Evolutionary conservation across 2,329 filamentous ascomycete genomes (phyloP).

Genomic region (Ophiostoma angusticollis): DNA sequence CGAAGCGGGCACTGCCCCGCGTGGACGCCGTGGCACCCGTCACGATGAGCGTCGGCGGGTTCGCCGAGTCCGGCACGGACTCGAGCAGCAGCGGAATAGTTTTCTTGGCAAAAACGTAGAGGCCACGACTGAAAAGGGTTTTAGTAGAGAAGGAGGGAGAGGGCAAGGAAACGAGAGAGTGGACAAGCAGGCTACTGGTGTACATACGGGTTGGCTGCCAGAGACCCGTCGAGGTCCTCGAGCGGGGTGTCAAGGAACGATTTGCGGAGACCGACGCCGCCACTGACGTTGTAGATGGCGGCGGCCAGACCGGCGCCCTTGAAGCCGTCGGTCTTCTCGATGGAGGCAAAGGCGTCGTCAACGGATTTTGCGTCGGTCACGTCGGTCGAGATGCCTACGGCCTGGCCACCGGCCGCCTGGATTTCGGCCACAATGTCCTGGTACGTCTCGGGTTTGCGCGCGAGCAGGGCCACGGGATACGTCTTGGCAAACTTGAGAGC

Average conservation of each 20-base stretch:
- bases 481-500: constrained; percentile 47
- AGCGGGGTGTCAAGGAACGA: constrained; percentile 44
- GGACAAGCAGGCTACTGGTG: too few species aligned
- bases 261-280: constrained; percentile 34
- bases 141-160: background rate
- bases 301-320: constrained; percentile 43
- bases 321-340: constrained; percentile 39
- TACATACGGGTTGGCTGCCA: constrained; percentile 38
- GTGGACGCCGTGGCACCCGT: constrained; percentile 76
- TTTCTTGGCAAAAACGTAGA: constrained; percentile 63
- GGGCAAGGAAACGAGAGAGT: background rate
- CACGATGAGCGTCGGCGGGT: constrained; percentile 71
- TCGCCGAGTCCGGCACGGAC: constrained; percentile 36
- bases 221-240: constrained; percentile 35
- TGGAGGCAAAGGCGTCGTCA: constrained; percentile 46
- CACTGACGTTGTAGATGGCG: constrained; percentile 58
- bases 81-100: constrained; percentile 58
- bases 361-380: constrained; percentile 40
- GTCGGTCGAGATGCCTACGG: constrained; percentile 58
- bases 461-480: constrained; percentile 65
- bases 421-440: constrained; percentile 57
- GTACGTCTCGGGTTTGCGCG: constrained; percentile 54
- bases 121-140: constrained; percentile 41
- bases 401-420: constrained; percentile 51
- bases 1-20: constrained; percentile 56